Base-by-base conservation (phyloP, 768 basidiomycete species). In the Xanthoconium stramineum region DNA sequence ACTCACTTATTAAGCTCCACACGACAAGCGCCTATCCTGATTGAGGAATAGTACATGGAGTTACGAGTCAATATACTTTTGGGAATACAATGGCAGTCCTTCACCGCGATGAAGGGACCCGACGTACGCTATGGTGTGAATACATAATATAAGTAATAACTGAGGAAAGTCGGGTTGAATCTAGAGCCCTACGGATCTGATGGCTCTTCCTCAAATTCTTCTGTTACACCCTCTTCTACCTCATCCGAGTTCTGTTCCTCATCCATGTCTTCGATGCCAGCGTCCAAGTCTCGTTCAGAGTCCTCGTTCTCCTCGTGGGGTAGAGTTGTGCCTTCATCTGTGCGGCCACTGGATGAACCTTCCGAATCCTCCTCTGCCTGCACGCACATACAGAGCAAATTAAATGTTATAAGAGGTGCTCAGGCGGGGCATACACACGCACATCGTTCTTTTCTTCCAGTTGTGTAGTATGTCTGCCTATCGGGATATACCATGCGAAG, bases 381-480 rank as follows among this genome's bases (percentile, higher is more conserved):
- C 39, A 42, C 5, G 30, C 35, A 42, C 24, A 49, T 6, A 50
- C 24, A 42, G 12, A 46, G 38, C 33, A 10, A 40, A 39, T 47
- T 15, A 19, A 29, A 47, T 9, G 20, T 20, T 11, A 47, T 33
- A n/a, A 28, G 13, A 13, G 15, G 32, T 46, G 30, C 29, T 15
- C 9, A 17, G 40, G 19, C 28, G 36, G n/a, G 43, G 47, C 29
- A 28, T 32, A 38, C 17, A 52, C 45, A 70, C 78, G 52, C 55
- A 90, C 90, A 66, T 92, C 90, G 66, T 90, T 91, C 75, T 89
- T 91, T 71, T 92, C 90, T 65, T 92, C 90, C 59, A 84, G 81
- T 62, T 84, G 84, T 14, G 90, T 92, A 53, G 88, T 76, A 52
- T 78, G 78, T 48, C 84, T 81, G 9, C 90, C 90, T 43, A 90